Conservation (phyloP, 805 yeast species). For the Zygoascus ofunaensis region DNA sequence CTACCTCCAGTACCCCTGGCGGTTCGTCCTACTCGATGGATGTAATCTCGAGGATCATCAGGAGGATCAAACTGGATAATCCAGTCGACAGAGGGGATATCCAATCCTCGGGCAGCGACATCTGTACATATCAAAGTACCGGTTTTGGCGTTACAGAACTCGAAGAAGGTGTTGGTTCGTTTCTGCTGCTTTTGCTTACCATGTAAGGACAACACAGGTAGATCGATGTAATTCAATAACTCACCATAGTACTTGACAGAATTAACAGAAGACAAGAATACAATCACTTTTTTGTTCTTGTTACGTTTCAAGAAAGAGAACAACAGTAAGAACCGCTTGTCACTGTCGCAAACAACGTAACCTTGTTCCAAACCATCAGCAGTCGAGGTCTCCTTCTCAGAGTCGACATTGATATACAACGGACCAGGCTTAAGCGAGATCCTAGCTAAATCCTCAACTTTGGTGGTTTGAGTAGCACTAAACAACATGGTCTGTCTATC, state of each 20-base stretch:
- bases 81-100: conserved; percentile 98
- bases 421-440: conserved; percentile 94
- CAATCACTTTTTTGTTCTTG: conserved; percentile 78
- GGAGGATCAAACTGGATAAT: conserved; percentile 98
- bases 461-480: conserved; percentile 98
- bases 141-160: conserved; percentile 92
- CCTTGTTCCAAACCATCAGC: conserved; percentile 98
- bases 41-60: conserved; percentile 98
- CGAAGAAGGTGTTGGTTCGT: conserved; percentile 96
- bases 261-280: conserved; percentile 91
- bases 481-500: conserved; percentile 94
- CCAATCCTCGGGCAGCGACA: conserved; percentile 98
- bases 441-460: conserved; percentile 96
- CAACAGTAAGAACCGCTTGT: conserved; percentile 78
- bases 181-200: conserved; percentile 99
- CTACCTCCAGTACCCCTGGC: conserved; percentile 81
- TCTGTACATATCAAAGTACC: conserved; percentile 94
- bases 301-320: conserved; percentile 93
- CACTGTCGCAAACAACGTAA: conserved; percentile 94
- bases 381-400: conserved; percentile 74
- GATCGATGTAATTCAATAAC: conserved; percentile 86
- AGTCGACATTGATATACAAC: conserved; percentile 83
- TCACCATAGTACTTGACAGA: conserved; percentile 95
- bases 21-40: conserved; percentile 98
- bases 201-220: conserved; percentile 92